phyloP scores from a whole-genome alignment of 2,329 filamentous ascomycete species.

The Ambrosiella beaveri region DNA sequence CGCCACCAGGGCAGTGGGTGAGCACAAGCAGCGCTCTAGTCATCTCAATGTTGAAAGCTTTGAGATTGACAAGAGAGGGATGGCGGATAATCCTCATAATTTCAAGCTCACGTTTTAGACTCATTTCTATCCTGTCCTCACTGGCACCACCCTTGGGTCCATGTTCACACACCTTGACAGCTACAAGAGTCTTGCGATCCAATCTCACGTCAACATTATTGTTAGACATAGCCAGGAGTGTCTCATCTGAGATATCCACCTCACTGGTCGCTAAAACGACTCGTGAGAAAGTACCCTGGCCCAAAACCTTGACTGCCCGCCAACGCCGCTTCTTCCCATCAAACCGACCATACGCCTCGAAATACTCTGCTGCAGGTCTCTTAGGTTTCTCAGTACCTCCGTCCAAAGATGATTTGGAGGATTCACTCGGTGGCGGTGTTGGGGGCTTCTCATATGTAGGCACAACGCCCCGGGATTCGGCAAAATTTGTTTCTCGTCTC shows the following conservation, averaged over 20 bases:
- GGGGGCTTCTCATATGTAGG: constrained; percentile 44
- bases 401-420: constrained; percentile 29
- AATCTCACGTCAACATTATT: constrained; percentile 18
- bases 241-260: constrained; percentile 32
- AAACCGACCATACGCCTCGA: constrained; percentile 48
- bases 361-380: constrained; percentile 39
- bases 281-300: constrained; percentile 88
- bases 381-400: constrained; percentile 22
- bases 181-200: constrained; percentile 69
- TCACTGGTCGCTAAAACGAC: constrained; percentile 83
- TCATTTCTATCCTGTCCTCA: constrained; percentile 83
- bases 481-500: constrained; percentile 65
- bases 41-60: constrained; percentile 76
- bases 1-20: constrained; percentile 83
- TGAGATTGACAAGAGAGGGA: constrained; percentile 77
- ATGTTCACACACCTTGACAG: constrained; percentile 89
- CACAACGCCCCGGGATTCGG: constrained; percentile 57
- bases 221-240: constrained; percentile 16
- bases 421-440: constrained; percentile 71
- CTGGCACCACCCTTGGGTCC: constrained; percentile 86
- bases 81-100: constrained; percentile 80
- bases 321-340: constrained; percentile 59
- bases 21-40: constrained; percentile 71
- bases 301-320: constrained; percentile 62
- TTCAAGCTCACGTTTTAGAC: constrained; percentile 83